A percentile compares a stretch with the other conserved stretches of the same genome.
These are phyloP conservation scores for Penicillium flavigenum DNA, from an alignment of 495 filamentous ascomycete genomes.

Conservation along the genomic window DNA sequence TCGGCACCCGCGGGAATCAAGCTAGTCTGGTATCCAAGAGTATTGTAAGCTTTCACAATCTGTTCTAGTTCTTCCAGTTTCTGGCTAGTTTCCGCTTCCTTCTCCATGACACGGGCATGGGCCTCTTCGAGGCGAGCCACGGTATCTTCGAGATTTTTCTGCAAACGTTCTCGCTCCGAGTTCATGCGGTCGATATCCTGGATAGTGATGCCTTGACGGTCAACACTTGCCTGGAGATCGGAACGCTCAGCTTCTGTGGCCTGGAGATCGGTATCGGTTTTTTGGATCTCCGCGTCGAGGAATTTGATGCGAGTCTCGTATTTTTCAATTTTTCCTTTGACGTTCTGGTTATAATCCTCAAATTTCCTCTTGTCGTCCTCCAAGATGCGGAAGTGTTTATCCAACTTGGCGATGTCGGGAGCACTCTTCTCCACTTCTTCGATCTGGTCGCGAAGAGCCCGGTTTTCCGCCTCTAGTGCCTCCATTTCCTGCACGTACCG, in stretches of 20 bases:
- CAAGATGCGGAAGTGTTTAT: constrained; percentile 80
- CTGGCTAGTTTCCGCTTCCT: constrained; percentile 75
- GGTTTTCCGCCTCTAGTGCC: constrained; percentile 79
- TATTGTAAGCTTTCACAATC: constrained; percentile 85
- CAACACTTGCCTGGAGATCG: constrained; percentile 79
- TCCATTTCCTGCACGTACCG: constrained; percentile 78
- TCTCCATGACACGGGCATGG: constrained; percentile 76
- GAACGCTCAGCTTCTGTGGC: constrained; percentile 76
- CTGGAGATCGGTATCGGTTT: constrained; percentile 71
- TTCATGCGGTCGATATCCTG: constrained; percentile 99
- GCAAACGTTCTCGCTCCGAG: constrained; percentile 84
- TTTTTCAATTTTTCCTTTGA: constrained; percentile 78
- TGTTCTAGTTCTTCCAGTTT: constrained; percentile 88
- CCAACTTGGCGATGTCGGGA: constrained; percentile 76
- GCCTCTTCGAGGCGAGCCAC: constrained; percentile 72
- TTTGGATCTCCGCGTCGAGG: constrained; percentile 75
- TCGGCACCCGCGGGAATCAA: constrained; percentile 79
- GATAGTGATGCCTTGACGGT: constrained; percentile 89
- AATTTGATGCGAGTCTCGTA: constrained; percentile 73
- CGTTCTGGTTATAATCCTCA: constrained; percentile 80
- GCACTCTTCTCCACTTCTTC: constrained; percentile 82
- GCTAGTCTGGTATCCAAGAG: constrained; percentile 86
- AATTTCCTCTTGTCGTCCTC: constrained; percentile 92
- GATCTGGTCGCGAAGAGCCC: constrained; percentile 74
- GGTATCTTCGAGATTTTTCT: constrained; percentile 77